Conservation (phyloP, 768 basidiomycete species). For the Tricholoma sp. region DNA sequence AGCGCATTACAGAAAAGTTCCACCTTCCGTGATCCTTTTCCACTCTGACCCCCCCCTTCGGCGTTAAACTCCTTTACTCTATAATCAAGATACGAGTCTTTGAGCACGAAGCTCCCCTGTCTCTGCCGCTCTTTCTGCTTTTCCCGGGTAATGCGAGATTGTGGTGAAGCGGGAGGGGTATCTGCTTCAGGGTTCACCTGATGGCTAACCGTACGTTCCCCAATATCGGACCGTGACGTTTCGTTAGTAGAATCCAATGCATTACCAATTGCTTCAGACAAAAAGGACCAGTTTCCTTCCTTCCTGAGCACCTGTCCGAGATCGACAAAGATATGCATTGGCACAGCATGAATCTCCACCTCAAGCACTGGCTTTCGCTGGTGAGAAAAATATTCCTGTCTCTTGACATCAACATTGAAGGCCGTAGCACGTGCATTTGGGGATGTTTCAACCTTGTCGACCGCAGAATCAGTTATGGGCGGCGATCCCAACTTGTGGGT, state of each 20-base stretch:
- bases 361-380: slow-evolving; percentile 7
- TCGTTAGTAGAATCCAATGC: background rate
- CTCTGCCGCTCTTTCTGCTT: slow-evolving; percentile 34
- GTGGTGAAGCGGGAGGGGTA: slow-evolving; percentile 36
- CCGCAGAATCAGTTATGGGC: no score
- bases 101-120: slow-evolving; percentile 47
- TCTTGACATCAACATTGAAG: slow-evolving; percentile 4
- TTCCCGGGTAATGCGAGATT: slow-evolving; percentile 13
- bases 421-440: slow-evolving; percentile 1
- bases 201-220: background rate
- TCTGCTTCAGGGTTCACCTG: slow-evolving; percentile 24
- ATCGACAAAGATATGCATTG: slow-evolving; percentile 78
- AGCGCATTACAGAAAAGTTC: slow-evolving; percentile 1
- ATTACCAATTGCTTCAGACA: slow-evolving; percentile 33
- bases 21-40: background rate
- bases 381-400: background rate
- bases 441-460: background rate
- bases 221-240: background rate
- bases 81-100: slow-evolving; percentile 53
- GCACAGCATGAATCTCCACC: slow-evolving; percentile 42
- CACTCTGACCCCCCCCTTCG: background rate
- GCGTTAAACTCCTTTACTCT: slow-evolving; percentile 9
- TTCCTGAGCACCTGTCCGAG: slow-evolving; percentile 39
- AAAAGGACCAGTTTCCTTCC: slow-evolving; percentile 39
- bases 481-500: background rate